Percentiles rank a stretch among this genome's conserved stretches.
phyloP scores from a whole-genome alignment of 805 yeast genomes.

The Candida succiphila region DNA sequence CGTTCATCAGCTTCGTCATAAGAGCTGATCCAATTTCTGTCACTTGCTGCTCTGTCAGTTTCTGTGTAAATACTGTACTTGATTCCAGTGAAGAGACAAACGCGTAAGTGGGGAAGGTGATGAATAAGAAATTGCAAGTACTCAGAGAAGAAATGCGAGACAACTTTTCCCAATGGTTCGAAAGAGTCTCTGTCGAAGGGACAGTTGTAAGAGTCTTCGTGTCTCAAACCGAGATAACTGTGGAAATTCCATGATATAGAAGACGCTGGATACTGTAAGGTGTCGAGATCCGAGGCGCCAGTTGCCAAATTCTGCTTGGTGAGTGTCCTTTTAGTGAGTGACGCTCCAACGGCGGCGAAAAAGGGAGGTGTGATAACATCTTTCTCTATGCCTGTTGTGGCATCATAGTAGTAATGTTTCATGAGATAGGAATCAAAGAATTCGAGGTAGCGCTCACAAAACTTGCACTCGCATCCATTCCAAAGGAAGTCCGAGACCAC shows the following conservation, averaged over 20 bases:
- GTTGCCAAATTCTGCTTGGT: conserved; percentile 11
- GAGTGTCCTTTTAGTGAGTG: conserved; percentile 25
- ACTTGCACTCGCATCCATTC: conserved; percentile 66
- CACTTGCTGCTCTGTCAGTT: too few relatives aligned
- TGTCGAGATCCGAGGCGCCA: conserved; percentile 21
- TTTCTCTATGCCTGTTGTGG: conserved; percentile 32
- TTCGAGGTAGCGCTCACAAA: conserved; percentile 38
- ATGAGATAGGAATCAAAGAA: conserved; percentile 50
- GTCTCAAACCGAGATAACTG: conserved; percentile 30
- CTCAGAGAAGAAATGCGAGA: conserved; percentile 36
- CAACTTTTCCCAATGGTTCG: conserved; percentile 27
- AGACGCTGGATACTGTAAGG: conserved; percentile 21
- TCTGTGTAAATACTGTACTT: conserved; percentile 23
- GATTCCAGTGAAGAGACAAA: conserved; percentile 30
- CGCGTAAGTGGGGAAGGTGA: conserved; percentile 23
- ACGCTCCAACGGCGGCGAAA: conserved; percentile 41
- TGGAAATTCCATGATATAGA: conserved; percentile 38
- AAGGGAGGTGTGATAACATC: conserved; percentile 54
- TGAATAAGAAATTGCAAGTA: conserved; percentile 27
- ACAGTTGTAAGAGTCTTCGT: conserved; percentile 29
- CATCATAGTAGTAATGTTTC: conserved; percentile 52
- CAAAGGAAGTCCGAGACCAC: conserved; percentile 60
- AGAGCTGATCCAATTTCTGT: conserved; percentile 10
- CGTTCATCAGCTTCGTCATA: conserved; percentile 4
- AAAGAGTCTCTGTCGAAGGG: conserved; percentile 34